Conservation (phyloP, 805 yeast genomes). For the Pichia occidentalis region DNA sequence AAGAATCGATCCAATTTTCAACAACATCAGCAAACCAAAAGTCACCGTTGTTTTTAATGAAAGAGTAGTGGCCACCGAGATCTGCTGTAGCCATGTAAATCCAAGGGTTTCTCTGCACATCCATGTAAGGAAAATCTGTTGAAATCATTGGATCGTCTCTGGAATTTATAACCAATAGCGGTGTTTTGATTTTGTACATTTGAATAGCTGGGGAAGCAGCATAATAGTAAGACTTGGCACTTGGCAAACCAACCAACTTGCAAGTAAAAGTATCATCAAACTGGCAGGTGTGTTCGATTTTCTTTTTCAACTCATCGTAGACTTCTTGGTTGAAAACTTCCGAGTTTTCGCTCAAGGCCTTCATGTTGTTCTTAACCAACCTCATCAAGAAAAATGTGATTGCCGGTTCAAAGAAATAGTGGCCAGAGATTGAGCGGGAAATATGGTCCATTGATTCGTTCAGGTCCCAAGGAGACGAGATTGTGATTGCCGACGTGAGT, state of each 20-base stretch:
- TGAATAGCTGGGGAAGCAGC: constrained; percentile 58
- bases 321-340: constrained; percentile 23
- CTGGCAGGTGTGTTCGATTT: constrained; percentile 38
- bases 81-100: constrained; percentile 50
- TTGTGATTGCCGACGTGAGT: constrained; percentile 50
- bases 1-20: constrained; percentile 34
- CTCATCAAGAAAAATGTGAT: constrained; percentile 37
- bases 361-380: constrained; percentile 39
- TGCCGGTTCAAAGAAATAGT: constrained; percentile 35
- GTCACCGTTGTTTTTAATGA: constrained; percentile 35
- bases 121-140: constrained; percentile 44
- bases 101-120: constrained; percentile 50
- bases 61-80: constrained; percentile 68
- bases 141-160: constrained; percentile 64
- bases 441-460: constrained; percentile 45
- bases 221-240: constrained; percentile 56
- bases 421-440: constrained; percentile 33
- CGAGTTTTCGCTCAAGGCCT: constrained; percentile 28
- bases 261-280: constrained; percentile 62
- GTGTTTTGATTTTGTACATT: constrained; percentile 51
- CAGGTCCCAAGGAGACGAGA: constrained; percentile 74
- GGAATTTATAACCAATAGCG: constrained; percentile 54
- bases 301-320: constrained; percentile 30
- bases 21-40: constrained; percentile 44
- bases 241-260: constrained; percentile 54